These are phyloP conservation scores for Xylariaceae sp. DNA, from an alignment of 2,329 filamentous ascomycete genomes.

Conservation along the genomic window DNA sequence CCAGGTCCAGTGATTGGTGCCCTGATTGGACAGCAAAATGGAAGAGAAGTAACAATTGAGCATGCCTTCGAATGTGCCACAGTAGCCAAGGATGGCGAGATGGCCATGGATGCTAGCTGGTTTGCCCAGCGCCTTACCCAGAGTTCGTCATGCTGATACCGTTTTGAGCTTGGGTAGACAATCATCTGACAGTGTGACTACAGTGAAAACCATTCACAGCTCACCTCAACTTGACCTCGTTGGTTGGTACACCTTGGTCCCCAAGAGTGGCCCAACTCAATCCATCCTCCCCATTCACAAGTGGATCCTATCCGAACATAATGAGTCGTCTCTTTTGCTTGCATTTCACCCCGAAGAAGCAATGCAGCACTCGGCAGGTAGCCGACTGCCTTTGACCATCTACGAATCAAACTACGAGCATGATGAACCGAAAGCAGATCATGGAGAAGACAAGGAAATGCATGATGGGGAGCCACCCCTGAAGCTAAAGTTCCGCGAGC, in stretches of 20 bases:
- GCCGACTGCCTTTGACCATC: constrained; percentile 82
- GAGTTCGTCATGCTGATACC: constrained; percentile 53
- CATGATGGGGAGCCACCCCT: constrained; percentile 57
- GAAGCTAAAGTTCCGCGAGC: constrained; percentile 72
- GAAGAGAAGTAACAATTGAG: constrained; percentile 85
- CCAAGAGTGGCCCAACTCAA: constrained; percentile 65
- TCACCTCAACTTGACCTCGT: constrained; percentile 78
- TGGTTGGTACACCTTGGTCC: constrained; percentile 84
- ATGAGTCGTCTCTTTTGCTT: constrained; percentile 83
- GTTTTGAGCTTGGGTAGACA: background rate
- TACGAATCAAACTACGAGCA: constrained; percentile 82
- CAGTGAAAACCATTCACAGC: constrained; percentile 87
- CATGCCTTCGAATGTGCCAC: constrained; percentile 83
- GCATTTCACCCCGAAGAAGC: constrained; percentile 73
- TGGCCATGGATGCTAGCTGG: constrained; percentile 63
- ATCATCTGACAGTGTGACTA: constrained; percentile 5
- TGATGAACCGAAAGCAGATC: constrained; percentile 49
- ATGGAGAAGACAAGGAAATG: constrained; percentile 66
- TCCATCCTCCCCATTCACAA: constrained; percentile 71
- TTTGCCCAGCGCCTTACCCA: constrained; percentile 78
- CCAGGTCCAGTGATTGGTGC: constrained; percentile 76
- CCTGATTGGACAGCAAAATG: constrained; percentile 87
- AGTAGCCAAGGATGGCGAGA: constrained; percentile 47
- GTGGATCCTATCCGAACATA: constrained; percentile 69
- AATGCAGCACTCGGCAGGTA: constrained; percentile 54